Evolutionary conservation across 2,329 filamentous ascomycete species (phyloP).

Genomic region (Colletotrichum sublineola): DNA sequence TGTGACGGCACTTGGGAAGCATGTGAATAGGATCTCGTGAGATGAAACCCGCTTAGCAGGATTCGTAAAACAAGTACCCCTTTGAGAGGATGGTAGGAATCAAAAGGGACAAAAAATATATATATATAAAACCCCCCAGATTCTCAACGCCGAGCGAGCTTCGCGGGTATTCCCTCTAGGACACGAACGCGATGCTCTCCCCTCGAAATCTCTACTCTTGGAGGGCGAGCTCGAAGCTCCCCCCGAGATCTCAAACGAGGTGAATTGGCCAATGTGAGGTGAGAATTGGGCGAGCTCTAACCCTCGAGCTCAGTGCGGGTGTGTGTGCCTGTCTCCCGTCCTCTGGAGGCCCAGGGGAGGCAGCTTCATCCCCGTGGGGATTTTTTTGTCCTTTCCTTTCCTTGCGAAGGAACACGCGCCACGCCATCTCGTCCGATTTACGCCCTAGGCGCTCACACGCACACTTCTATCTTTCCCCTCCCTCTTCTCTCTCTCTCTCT

Average conservation of each 20-base stretch:
- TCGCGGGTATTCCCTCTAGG: neutral
- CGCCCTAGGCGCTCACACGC: neutral
- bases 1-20: neutral
- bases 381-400: neutral
- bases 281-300: slow-evolving; percentile 32
- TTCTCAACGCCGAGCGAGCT: slow-evolving; percentile 3
- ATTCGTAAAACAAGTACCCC: neutral
- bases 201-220: slow-evolving; percentile 21
- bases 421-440: neutral
- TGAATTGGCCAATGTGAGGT: slow-evolving; percentile 41
- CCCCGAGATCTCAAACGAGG: slow-evolving; percentile 14
- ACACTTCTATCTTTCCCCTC: no score
- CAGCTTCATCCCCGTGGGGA: slow-evolving; percentile 16
- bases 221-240: slow-evolving; percentile 15
- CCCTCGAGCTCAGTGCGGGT: slow-evolving; percentile 21
- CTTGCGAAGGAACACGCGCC: neutral
- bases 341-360: slow-evolving; percentile 17
- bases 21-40: no score
- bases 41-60: no score
- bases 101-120: no score
- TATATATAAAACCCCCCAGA: neutral
- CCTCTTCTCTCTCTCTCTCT: neutral
- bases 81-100: no score
- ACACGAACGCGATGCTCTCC: neutral
- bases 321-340: slow-evolving; percentile 8